A percentile compares a stretch with the other conserved stretches of the same genome.
phyloP scores from a whole-genome alignment of 495 filamentous ascomycete genomes.

The Tetracladium marchalianum region DNA sequence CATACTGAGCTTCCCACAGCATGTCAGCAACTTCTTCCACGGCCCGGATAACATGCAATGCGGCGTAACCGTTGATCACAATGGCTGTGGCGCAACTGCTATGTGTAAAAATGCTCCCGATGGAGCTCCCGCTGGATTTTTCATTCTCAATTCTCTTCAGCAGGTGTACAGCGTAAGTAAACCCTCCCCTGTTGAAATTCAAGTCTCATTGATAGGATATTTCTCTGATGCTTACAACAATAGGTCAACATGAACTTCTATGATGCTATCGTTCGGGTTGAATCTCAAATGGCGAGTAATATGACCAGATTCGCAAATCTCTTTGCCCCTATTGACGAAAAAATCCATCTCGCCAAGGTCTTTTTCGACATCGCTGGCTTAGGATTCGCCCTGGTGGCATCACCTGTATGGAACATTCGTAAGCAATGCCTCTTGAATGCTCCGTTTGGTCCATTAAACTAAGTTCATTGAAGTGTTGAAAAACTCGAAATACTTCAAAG shows the following conservation, averaged over 20 bases:
- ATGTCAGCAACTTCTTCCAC: conserved; percentile 4
- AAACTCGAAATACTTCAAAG: too few species aligned
- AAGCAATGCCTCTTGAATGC: background rate
- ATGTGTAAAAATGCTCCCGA: background rate
- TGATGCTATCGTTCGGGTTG: background rate
- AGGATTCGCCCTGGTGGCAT: background rate
- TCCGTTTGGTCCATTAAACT: too few species aligned
- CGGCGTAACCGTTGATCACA: background rate
- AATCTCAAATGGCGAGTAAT: background rate
- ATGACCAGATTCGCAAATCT: background rate
- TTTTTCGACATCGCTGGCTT: background rate
- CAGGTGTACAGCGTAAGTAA: background rate
- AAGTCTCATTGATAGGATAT: background rate
- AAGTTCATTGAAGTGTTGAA: too few species aligned
- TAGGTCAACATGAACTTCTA: background rate
- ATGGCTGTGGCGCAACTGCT: background rate
- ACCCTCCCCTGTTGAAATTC: background rate
- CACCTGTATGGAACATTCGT: conserved; percentile 21
- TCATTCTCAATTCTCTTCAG: background rate
- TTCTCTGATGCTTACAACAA: background rate
- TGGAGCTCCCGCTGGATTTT: background rate
- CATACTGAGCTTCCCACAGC: background rate
- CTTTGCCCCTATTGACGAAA: background rate
- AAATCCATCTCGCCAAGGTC: background rate
- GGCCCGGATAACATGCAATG: background rate